Base-by-base conservation (phyloP, 2,329 filamentous ascomycete species). In the Fusarium sp. region DNA sequence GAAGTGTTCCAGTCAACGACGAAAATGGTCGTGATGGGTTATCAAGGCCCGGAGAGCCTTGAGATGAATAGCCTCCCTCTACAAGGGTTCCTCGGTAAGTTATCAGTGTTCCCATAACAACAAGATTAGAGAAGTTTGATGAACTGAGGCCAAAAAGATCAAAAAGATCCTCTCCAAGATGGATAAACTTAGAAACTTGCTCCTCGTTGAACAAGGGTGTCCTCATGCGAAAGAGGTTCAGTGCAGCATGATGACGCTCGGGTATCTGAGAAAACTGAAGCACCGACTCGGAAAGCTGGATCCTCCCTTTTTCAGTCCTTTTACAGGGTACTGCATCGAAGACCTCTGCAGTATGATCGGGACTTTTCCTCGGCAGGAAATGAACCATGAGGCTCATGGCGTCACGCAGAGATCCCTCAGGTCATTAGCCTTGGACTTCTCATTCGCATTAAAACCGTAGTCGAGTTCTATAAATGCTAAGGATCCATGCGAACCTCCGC, bases 1-100 rank as follows among this genome's bases (percentile, higher is more conserved):
- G 21, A 42, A 0, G 5, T 42, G 15, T 4, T 3, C 21, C 8
- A 1, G 8, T 9, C 13, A 15, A 15, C n/a, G 38, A 0, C 13
- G n/a, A 12, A 8, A 21, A 8, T 42, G 6, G 21, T n/a, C 38
- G 8, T 15, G 13, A n/a, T 23, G 40, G 15, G 15, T 6, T 43
- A 43, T 43, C 40, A 18, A 43, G 40, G 40, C 9, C 40, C 40
- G 6, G 15, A 43, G 15, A 43, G 6, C 15, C 1, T 43, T 1
- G 6, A 43, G 40, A 4, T 43, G n/a, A 43, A 43, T 43, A n/a
- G 15, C n/a, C 40, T 43, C n/a, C 40, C 40, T 43, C 40, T 43
- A 0, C 40, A 23, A 18, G 40, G 15, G 40, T 11, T 43, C 15
- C 0, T 43, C 40, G n/a, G 15, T 18, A 43, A 43, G 40, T 43